Percentiles rank a stretch among this genome's conserved stretches.
phyloP scores from a whole-genome alignment of 306 rosid species.

The Ammopiptanthus mongolicus region DNA sequence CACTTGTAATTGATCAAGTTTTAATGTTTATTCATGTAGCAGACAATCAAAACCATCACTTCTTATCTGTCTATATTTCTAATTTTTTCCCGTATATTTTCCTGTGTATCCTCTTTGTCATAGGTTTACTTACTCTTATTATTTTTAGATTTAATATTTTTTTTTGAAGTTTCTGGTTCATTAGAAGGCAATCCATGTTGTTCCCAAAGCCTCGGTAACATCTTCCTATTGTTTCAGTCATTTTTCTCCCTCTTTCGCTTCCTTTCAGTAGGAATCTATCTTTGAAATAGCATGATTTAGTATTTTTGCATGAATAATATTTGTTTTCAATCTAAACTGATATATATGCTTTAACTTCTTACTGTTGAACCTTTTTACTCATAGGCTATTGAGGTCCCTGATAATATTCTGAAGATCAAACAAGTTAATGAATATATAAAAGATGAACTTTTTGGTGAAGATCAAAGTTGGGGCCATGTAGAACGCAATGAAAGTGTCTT shows the following conservation, averaged over 20 bases:
- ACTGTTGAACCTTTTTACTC: neutral
- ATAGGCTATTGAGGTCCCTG: conserved; percentile 54
- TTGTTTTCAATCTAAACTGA: neutral
- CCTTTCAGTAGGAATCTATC: neutral
- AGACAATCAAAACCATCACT: conserved; percentile 74
- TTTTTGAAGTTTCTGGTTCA: neutral
- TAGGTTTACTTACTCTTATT: neutral
- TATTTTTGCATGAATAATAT: neutral
- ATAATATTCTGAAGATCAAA: conserved; percentile 55
- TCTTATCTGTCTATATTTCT: neutral
- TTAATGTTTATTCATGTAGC: conserved; percentile 27
- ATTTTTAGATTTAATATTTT: neutral
- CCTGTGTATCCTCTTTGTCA: neutral
- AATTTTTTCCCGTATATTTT: neutral
- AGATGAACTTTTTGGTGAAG: conserved; percentile 65
- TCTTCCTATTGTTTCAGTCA: neutral
- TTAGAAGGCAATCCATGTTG: neutral
- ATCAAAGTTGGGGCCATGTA: conserved; percentile 56
- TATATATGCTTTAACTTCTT: no score
- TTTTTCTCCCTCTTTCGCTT: neutral
- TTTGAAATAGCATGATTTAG: neutral
- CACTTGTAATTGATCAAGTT: conserved; percentile 13
- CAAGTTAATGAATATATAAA: conserved; percentile 38
- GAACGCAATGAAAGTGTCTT: conserved; percentile 52
- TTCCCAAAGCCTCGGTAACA: neutral